Evolutionary conservation across 208 protist species (phyloP).

Genomic region (Leishmania guyanensis): DNA sequence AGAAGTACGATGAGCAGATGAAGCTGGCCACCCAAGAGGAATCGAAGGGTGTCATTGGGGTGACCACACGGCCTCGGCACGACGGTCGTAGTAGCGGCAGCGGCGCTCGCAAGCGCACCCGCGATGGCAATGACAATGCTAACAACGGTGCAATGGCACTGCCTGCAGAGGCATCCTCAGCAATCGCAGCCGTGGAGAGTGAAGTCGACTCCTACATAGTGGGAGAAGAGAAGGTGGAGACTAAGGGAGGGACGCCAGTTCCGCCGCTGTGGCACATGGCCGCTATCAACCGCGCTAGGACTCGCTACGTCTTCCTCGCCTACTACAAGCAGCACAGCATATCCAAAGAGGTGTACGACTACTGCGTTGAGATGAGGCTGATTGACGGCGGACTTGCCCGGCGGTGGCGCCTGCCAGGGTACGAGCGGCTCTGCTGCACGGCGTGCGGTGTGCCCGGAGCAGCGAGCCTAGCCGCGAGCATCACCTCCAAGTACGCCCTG

Average conservation of each 20-base stretch:
- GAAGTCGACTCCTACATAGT: not conserved
- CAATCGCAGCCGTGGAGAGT: not conserved
- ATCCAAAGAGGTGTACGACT: constrained; percentile 72
- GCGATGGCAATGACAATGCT: constrained; percentile 8
- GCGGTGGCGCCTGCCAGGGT: constrained; percentile 81
- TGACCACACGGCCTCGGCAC: constrained; percentile 30
- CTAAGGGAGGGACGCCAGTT: constrained; percentile 19
- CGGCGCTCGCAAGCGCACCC: constrained; percentile 6
- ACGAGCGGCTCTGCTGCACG: constrained; percentile 85
- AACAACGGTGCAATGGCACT: constrained; percentile 5
- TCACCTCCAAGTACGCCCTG: constrained; percentile 58
- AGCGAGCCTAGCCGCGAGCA: constrained; percentile 55
- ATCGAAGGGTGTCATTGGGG: constrained; percentile 54
- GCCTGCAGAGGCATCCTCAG: not conserved
- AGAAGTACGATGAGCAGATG: constrained; percentile 78
- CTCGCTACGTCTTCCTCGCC: constrained; percentile 78
- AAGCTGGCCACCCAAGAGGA: constrained; percentile 66
- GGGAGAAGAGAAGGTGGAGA: constrained; percentile 2
- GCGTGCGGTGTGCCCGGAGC: constrained; percentile 76
- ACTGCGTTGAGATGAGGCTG: constrained; percentile 88
- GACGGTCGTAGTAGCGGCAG: not conserved
- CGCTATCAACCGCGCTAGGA: constrained; percentile 80
- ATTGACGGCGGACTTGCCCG: constrained; percentile 77
- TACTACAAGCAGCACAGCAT: constrained; percentile 55
- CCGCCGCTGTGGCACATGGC: constrained; percentile 82